phyloP scores from a whole-genome alignment of 164 flowering plant species.

The Echeveria elegans region DNA sequence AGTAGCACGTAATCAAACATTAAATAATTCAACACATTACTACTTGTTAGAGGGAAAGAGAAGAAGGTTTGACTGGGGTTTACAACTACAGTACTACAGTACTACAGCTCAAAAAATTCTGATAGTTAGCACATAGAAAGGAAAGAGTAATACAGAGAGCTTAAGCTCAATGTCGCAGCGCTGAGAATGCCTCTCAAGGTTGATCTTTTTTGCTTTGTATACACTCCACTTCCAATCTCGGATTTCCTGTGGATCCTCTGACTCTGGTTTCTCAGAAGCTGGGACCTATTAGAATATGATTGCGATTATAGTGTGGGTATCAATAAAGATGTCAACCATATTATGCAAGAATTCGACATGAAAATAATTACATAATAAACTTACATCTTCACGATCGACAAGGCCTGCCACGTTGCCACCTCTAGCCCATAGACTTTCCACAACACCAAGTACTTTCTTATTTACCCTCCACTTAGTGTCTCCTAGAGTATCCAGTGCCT shows the following conservation, averaged over 20 bases:
- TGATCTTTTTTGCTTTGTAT: slow-evolving; percentile 64
- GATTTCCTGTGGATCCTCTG: slow-evolving; percentile 49
- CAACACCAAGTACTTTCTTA: background rate
- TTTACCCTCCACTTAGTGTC: background rate
- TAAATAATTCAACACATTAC: background rate
- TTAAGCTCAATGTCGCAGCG: slow-evolving; percentile 87
- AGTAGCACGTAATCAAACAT: background rate
- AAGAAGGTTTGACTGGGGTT: background rate
- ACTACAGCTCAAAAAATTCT: no score
- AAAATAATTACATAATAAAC: slow-evolving; percentile 16
- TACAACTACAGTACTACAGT: no score
- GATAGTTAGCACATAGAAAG: slow-evolving; percentile 1
- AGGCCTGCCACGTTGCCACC: slow-evolving; percentile 66
- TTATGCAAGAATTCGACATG: background rate
- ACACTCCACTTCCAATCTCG: slow-evolving; percentile 63
- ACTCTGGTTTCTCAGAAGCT: slow-evolving; percentile 51
- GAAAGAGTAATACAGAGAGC: slow-evolving; percentile 58
- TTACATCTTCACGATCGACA: slow-evolving; percentile 75
- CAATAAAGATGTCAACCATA: background rate
- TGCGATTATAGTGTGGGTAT: background rate
- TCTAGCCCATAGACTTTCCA: background rate
- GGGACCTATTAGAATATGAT: slow-evolving; percentile 37
- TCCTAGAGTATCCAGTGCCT: slow-evolving; percentile 81
- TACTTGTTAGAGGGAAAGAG: background rate
- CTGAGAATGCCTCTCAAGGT: slow-evolving; percentile 75